These are phyloP conservation scores for Aplosporella prunicola DNA, from an alignment of 2,329 filamentous ascomycete species.

Conservation along the genomic window DNA sequence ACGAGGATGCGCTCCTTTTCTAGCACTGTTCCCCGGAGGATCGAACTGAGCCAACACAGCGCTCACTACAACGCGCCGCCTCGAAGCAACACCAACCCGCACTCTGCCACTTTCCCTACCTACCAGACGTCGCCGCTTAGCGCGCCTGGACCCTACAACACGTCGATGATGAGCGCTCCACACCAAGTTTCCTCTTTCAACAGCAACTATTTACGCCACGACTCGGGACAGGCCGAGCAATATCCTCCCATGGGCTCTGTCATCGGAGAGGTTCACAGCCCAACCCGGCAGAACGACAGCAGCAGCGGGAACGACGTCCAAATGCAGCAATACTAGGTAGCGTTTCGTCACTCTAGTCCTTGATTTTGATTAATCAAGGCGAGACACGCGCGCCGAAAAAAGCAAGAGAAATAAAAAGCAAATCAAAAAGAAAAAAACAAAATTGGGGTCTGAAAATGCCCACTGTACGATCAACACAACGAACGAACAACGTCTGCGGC, in stretches of 20 bases:
- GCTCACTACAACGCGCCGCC: constrained; percentile 25
- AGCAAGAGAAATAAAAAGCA: no score
- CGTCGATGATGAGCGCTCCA: constrained; percentile 22
- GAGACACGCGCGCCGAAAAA: no score
- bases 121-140: constrained; percentile 32
- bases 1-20: constrained; percentile 33
- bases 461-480: no score
- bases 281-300: constrained; percentile 23
- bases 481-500: no score
- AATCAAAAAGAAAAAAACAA: no score
- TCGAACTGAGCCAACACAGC: constrained; percentile 27
- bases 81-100: constrained; percentile 24
- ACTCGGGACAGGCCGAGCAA: constrained; percentile 18
- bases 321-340: constrained; percentile 18
- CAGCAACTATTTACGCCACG: constrained; percentile 17
- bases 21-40: constrained; percentile 28
- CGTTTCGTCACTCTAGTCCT: no score
- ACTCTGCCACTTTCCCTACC: constrained; percentile 31
- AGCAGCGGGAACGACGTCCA: constrained; percentile 4
- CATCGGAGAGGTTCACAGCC: constrained; percentile 27
- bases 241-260: constrained; percentile 27
- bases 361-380: no score
- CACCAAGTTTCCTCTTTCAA: constrained; percentile 31
- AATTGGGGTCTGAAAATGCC: no score
- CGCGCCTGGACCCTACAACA: constrained; percentile 28